These are phyloP conservation scores for Saccharomycopsis olivae DNA, from an alignment of 805 yeast species.

Conservation along the genomic window DNA sequence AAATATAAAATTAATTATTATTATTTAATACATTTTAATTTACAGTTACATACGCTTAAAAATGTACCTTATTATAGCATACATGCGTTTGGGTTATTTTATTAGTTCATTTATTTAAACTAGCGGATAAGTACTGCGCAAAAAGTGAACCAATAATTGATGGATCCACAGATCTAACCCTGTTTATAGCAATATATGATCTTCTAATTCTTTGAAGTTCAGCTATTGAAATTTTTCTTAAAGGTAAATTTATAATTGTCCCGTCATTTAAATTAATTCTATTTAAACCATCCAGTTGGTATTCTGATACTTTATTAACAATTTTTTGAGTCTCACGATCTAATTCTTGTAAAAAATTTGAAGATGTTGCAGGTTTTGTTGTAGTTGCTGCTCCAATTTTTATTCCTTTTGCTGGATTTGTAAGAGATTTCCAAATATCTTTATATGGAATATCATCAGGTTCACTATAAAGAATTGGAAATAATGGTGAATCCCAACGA, in stretches of 20 bases:
- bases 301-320: conserved; percentile 48
- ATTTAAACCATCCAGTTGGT: conserved; percentile 46
- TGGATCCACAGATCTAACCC: conserved; percentile 63
- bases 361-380: conserved; percentile 67
- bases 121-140: conserved; percentile 64
- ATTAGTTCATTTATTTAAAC: conserved; percentile 41
- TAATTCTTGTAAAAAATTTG: conserved; percentile 66
- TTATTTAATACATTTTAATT: no score
- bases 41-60: no score
- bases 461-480: conserved; percentile 51
- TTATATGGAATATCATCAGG: conserved; percentile 40
- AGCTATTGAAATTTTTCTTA: conserved; percentile 50
- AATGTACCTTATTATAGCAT: no score
- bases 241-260: conserved; percentile 48
- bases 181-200: conserved; percentile 70
- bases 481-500: conserved; percentile 91
- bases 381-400: conserved; percentile 81
- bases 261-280: conserved; percentile 34
- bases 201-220: conserved; percentile 78
- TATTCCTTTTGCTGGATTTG: conserved; percentile 27
- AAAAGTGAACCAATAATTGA: conserved; percentile 63
- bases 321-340: conserved; percentile 64
- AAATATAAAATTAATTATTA: no score
- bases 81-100: no score
- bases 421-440: conserved; percentile 55